Percentiles rank a stretch among this genome's conserved stretches.
phyloP scores from a whole-genome alignment of 257 asterid species.

The Nicotiana attenuata region DNA sequence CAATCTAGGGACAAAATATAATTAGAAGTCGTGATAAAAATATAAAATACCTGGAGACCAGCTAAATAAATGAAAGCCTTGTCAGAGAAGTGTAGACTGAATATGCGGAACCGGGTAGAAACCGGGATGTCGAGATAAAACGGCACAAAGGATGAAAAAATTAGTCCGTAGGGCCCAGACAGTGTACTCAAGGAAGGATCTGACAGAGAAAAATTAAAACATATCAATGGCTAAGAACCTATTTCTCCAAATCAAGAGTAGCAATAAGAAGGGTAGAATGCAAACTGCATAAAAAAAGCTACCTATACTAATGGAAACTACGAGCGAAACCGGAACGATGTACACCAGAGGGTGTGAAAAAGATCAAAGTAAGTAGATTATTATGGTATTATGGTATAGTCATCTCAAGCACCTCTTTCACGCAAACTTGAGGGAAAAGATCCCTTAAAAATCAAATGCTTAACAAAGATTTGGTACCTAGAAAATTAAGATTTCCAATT shows the following conservation, averaged over 20 bases:
- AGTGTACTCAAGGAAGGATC: constrained; percentile 69
- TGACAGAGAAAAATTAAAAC: constrained; percentile 35
- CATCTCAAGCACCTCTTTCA: not conserved
- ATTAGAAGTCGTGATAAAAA: not conserved
- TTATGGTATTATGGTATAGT: not conserved
- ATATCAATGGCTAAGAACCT: constrained; percentile 1
- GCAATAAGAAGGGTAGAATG: not conserved
- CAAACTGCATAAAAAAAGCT: not conserved
- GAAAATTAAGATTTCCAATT: not conserved
- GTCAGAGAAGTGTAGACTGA: constrained; percentile 82
- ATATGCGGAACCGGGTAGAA: constrained; percentile 77
- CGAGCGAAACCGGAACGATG: not conserved
- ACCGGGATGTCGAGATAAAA: constrained; percentile 93
- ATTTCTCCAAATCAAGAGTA: not conserved
- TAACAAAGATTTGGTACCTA: not conserved
- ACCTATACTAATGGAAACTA: not conserved
- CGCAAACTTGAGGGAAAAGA: not conserved
- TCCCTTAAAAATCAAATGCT: not conserved
- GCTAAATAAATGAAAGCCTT: constrained; percentile 93
- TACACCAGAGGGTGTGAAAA: not conserved
- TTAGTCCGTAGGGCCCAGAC: constrained; percentile 92
- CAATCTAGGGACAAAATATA: not conserved
- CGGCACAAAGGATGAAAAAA: constrained; percentile 87
- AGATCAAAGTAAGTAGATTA: not conserved
- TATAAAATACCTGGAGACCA: constrained; percentile 80